These are phyloP conservation scores for Neurospora sp. DNA, from an alignment of 495 filamentous ascomycete species.

Conservation along the genomic window DNA sequence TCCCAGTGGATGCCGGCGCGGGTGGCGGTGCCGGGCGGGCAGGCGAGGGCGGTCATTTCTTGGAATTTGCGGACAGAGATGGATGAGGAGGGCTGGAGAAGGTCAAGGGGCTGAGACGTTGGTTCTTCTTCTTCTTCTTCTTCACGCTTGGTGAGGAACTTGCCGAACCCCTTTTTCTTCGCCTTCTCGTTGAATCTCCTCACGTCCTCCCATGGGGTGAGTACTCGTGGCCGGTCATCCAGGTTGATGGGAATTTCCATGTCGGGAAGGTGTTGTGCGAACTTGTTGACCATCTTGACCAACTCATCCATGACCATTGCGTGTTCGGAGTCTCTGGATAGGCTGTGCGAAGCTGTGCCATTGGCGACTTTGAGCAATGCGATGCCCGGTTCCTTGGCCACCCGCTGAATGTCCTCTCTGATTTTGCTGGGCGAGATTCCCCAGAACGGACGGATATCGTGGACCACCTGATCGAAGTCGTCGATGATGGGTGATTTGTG, in stretches of 20 bases:
- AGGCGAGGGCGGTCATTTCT: slow-evolving; percentile 40
- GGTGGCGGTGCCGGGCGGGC: slow-evolving; percentile 48
- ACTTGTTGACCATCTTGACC: slow-evolving; percentile 54
- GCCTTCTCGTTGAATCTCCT: slow-evolving; percentile 29
- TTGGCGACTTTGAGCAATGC: slow-evolving; percentile 35
- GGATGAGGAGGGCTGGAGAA: neutral
- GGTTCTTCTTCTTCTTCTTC: slow-evolving; percentile 4
- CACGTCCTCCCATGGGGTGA: slow-evolving; percentile 56
- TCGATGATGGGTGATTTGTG: slow-evolving; percentile 60
- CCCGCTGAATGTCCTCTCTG: slow-evolving; percentile 28
- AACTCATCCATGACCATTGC: slow-evolving; percentile 51
- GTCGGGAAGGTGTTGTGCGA: slow-evolving; percentile 60
- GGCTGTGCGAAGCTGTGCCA: slow-evolving; percentile 37
- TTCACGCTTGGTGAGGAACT: slow-evolving; percentile 20
- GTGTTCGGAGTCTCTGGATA: slow-evolving; percentile 34
- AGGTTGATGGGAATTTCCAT: slow-evolving; percentile 79
- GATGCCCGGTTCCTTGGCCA: slow-evolving; percentile 28
- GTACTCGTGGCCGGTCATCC: slow-evolving; percentile 64
- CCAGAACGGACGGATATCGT: slow-evolving; percentile 65
- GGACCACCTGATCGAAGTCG: slow-evolving; percentile 63
- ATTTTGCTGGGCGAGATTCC: slow-evolving; percentile 52
- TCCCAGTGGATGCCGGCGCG: slow-evolving; percentile 44
- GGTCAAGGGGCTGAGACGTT: neutral
- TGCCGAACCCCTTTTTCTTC: slow-evolving; percentile 15
- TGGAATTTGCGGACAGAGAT: slow-evolving; percentile 39